Base-by-base conservation (phyloP, 2,329 filamentous ascomycete species). In the Colletotrichum filicis region DNA sequence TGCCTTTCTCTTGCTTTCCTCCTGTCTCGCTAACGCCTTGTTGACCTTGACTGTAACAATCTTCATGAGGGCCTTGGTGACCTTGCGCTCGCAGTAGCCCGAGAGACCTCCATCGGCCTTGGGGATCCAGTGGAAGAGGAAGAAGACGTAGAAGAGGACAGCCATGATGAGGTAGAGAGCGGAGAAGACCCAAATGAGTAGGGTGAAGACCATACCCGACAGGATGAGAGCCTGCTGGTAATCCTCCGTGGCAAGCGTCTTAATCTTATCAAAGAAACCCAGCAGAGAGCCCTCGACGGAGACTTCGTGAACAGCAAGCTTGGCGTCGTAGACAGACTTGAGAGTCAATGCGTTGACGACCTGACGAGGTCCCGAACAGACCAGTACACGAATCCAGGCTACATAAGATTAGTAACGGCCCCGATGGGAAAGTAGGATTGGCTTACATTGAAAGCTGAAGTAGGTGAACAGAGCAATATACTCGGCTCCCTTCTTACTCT, bases 391-490 rank as follows among this genome's bases (percentile, higher is more conserved):
- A 78, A 98, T 90, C 90, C 95, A 98, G 55, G 93, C 94, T 95
- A 65, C 19, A 16, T 6, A 1, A 32, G 58, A 66, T 79, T 63
- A 79, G 76, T 52, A 30, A 11, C 22, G 9, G 0, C 28, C 11
- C 22, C 32, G 52, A 28, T 3, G 19, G n/a, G 16, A 19, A 11
- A 19, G n/a, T 14, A 11, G n/a, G 26, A 42, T 24, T 11, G 16
- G 35, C 14, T 81, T 80, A 90, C 90, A 86, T 80, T 92, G 89
- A 67, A 92, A 91, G 66, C 84, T 92, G 82, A 97, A 98, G 82
- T 97, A 98, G 32, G 95, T 93, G 81, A 98, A 98, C 5, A 98
- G 87, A 3, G 95, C 95, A 76, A 97, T 89, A 78, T 98, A 98
- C 81, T 98, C 95, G 70, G 92, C 92, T 22, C 95, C 95, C 83